These are phyloP conservation scores for Diophrys sp. DNA, from an alignment of 73 alveolate species.

Conservation along the genomic window DNA sequence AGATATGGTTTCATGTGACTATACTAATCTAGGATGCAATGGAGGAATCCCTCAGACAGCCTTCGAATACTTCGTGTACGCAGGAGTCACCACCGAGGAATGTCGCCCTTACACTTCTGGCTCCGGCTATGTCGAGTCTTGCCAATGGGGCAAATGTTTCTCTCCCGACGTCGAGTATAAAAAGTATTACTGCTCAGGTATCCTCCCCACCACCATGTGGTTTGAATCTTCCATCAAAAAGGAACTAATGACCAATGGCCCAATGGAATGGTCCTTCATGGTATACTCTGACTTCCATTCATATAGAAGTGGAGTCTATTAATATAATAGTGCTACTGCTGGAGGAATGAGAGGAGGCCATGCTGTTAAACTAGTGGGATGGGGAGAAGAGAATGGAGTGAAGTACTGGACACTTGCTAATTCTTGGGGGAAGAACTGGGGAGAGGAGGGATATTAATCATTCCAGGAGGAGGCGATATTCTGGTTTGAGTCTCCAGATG, in stretches of 20 bases:
- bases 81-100: slow-evolving; percentile 42
- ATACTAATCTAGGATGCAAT: slow-evolving; percentile 73
- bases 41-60: slow-evolving; percentile 76
- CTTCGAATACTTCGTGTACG: slow-evolving; percentile 44
- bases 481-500: too few species aligned
- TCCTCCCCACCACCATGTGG: slow-evolving; percentile 32
- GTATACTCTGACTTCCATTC: slow-evolving; percentile 86
- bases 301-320: slow-evolving; percentile 72
- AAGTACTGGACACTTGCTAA: slow-evolving; percentile 79
- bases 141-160: slow-evolving; percentile 32
- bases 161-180: slow-evolving; percentile 5
- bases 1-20: slow-evolving; percentile 69
- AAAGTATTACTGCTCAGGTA: slow-evolving; percentile 24
- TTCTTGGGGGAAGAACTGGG: slow-evolving; percentile 84
- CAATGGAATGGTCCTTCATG: slow-evolving; percentile 74
- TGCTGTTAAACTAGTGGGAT: slow-evolving; percentile 82
- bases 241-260: slow-evolving; percentile 65
- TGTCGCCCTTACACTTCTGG: slow-evolving; percentile 69
- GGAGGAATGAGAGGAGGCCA: slow-evolving; percentile 80
- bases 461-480: too few species aligned
- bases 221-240: slow-evolving; percentile 53
- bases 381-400: slow-evolving; percentile 71
- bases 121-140: background rate
- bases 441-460: slow-evolving; percentile 82
- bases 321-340: slow-evolving; percentile 51